phyloP scores from a whole-genome alignment of 2,329 filamentous ascomycete species.

The Cladorrhinum sp. region DNA sequence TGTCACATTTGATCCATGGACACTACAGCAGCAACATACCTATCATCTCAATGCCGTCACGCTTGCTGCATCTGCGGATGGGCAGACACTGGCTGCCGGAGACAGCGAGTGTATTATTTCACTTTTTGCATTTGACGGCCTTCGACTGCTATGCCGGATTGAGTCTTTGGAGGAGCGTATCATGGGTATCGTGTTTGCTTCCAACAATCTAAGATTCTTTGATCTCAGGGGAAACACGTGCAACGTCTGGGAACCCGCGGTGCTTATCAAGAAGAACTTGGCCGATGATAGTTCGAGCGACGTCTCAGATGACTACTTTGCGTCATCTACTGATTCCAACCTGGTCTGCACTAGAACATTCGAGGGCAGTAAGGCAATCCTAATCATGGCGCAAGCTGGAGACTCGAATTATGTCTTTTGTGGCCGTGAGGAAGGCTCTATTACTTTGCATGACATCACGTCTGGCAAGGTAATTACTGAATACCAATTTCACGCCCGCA shows the following conservation, averaged over 20 bases:
- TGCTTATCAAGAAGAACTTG: slow-evolving; percentile 21
- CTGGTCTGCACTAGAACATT: slow-evolving; percentile 19
- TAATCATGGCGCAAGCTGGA: slow-evolving; percentile 17
- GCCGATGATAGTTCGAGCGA: slow-evolving; percentile 23
- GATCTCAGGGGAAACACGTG: slow-evolving; percentile 22
- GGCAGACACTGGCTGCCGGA: slow-evolving; percentile 27
- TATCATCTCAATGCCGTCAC: slow-evolving; percentile 19
- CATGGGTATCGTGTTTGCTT: slow-evolving; percentile 25
- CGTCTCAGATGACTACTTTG: slow-evolving; percentile 18
- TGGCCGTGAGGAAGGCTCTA: slow-evolving; percentile 21
- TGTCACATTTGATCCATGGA: slow-evolving; percentile 23
- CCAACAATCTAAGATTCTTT: slow-evolving; percentile 23
- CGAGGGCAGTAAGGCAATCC: slow-evolving; percentile 19
- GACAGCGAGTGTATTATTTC: slow-evolving; percentile 28
- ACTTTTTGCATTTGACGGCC: slow-evolving; percentile 28
- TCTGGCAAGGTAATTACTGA: slow-evolving; percentile 15
- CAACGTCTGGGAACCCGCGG: slow-evolving; percentile 25
- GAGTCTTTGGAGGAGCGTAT: slow-evolving; percentile 19
- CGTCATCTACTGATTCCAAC: slow-evolving; percentile 9
- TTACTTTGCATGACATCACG: slow-evolving; percentile 19
- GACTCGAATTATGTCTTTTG: slow-evolving; percentile 19
- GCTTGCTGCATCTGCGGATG: slow-evolving; percentile 27
- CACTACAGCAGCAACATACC: slow-evolving; percentile 17
- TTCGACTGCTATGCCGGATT: slow-evolving; percentile 23
- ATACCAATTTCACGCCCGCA: slow-evolving; percentile 18